Base-by-base conservation (phyloP, 129 eudicot species). In the Tagetes patula region DNA sequence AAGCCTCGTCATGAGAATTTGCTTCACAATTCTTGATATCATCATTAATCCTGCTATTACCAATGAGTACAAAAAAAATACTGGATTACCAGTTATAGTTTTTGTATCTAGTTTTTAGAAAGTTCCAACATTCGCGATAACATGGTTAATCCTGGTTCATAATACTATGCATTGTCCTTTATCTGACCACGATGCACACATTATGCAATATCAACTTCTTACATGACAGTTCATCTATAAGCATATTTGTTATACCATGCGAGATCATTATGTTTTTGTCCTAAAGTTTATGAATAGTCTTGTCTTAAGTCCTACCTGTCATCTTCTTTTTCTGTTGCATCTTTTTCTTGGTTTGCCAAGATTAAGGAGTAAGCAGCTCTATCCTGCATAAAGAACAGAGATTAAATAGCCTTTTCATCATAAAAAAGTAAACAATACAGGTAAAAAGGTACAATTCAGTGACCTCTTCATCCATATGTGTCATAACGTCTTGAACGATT, bases 391-490 rank as follows among this genome's bases (percentile, higher is more conserved):
- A 64, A 61, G 61, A 83, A 20, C 27, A 20, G 27, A 20, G 27
- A 20, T 20, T 20, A 20, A 20, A 20, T 20, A 20, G 27, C 27
- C 27, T 20, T 20, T 20, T 0, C 27, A 20, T 54, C 9, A 34
- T 40, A 12, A 43, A 47, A 31, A 65, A 68, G 71, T 60, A 55
- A 36, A 49, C 58, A 56, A 63, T 20, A 11, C 34, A 41, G 72
- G 66, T 37, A 54, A 47, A 50, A 14, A 36, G 27, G 53, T 41
- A 40, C 76, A 50, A 39, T 68, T 42, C 42, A 74, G 82, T 76
- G 43, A 85, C 88, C 85, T 81, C 87, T 74, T 86, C 87, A 52
- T 79, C 79, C 84, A 88, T 81, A 63, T 41, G 78, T 46, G 69
- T 38, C 74, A 88, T 67, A 27, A 84, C 64, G 47, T 74, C 88